Base-by-base conservation (phyloP, 495 filamentous ascomycete species). In the Penicillium maclennaniae region DNA sequence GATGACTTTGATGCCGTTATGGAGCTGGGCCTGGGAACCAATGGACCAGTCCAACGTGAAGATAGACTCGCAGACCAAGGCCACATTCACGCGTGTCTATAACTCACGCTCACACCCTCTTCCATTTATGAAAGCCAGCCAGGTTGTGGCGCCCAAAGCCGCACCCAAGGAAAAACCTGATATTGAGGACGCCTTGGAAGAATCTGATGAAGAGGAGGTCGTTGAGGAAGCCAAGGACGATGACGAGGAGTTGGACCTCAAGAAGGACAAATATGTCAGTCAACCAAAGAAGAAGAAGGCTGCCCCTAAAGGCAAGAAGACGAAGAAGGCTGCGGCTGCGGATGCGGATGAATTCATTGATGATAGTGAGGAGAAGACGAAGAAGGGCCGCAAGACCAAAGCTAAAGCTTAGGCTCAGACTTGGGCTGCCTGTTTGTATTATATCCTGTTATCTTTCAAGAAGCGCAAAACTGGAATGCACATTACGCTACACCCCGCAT, bases 231-330 rank as follows among this genome's bases (percentile, higher is more conserved):
- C 68, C 5, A 84, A 81, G 43, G 75, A 80, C 16, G 82, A 82
- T 5, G 87, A 87, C 3, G 79, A 90, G 20, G 82, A 87, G 46
- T 67, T 84, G 37, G 91, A 96, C 64, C 66, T 97, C 21, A 87
- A 84, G 61, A 96, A 93, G 67, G 95, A 97, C 67, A 97, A 97
- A 66, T 97, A 96, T 68, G 89, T 97, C 66, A 95, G 92, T 69
- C 77, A 84, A 62, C 87, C 91, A 9, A 96, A 95, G 76, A 69
- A 67, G 44, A 96, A 95, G 75, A 85, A 82, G 63, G 72, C 76
- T 36, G 67, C 51, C n/a, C 55, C 60, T 7, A 73, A 72, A 53
- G 66, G 63, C 15, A 87, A 83, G 59, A 89, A 88, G 74, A 68
- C 69, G 1, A 79, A 79, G 56, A 81, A 80, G 45, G 71, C 70